Evolutionary conservation across 2,329 filamentous ascomycete species (phyloP), one percentile per base, ranked within the genome.

Genomic region (Orbilia blumenaviensis): DNA sequence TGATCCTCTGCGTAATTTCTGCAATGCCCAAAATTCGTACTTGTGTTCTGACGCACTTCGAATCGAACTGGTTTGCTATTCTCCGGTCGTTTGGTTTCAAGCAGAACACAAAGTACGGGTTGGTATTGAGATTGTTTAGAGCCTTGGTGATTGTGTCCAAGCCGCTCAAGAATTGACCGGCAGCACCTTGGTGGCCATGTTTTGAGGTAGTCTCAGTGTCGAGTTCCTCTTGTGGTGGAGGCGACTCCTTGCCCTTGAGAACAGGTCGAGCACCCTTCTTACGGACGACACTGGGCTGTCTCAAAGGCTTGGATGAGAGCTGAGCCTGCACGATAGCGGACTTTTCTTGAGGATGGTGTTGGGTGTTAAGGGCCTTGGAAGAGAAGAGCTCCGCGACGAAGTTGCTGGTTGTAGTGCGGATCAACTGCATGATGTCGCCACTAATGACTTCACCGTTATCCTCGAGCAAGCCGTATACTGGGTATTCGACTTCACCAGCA

Each of bases 41-140:
- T 82, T 99, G 95, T 9, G 92, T 92, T 2, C 95, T 90, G 21
- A 99, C 95, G 82, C 95, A 99, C 83, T 98, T 98, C 87, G 93
- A 97, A 83, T 99, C 95, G 80, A 98, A 99, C 81, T 99, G 95
- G 80, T 99, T 99, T 77, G 95, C 94, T 79, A 99, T 99, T 58
- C 95, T 90, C 63, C 95, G 89, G 82, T 99, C 95, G 80, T 99
- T 99, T 21, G 95, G 94, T 84, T 99, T 99, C 78, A 99, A 84
- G 81, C 95, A 99, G 83, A 99, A 97, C 48, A 99, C 88, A 80
- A 97, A 98, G 83, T 99, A 99, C 0, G 91, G 89, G 81, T 99
- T 99, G 9, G 93, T 92, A 81, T 93, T 92, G 2, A 90, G 88
- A 1, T 92, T 89, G 1, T 89, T 91, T 48, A 99, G 86, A 1